Conservation (phyloP, 768 basidiomycete genomes). For the Rossbeevera mucosa region DNA sequence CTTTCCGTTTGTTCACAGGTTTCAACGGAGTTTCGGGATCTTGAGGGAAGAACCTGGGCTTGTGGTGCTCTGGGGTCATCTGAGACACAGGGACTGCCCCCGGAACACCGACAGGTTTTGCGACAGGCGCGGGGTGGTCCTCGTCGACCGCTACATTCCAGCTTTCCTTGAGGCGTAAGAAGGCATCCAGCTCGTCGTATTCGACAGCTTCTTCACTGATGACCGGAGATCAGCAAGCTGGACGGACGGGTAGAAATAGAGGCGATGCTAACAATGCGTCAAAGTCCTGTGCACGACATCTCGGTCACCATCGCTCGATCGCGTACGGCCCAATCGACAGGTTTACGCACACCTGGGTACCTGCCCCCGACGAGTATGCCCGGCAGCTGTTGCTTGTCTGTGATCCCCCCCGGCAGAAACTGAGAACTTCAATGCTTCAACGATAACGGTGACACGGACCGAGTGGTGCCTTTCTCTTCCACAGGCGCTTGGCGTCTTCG, state of each 20-base stretch:
- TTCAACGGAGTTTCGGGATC: constrained; percentile 43
- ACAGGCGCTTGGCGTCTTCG: constrained; percentile 70
- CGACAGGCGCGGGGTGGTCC: constrained; percentile 49
- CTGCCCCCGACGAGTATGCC: constrained; percentile 76
- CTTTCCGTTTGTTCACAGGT: constrained; percentile 54
- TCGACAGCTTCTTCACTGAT: constrained; percentile 82
- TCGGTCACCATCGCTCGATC: constrained; percentile 6
- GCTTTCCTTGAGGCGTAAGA: constrained; percentile 67
- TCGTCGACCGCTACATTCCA: constrained; percentile 60
- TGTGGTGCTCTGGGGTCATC: constrained; percentile 77
- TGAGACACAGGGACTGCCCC: constrained; percentile 70
- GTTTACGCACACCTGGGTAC: constrained; percentile 65
- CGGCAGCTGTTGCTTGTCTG: constrained; percentile 81
- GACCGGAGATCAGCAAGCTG: constrained; percentile 6
- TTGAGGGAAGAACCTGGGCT: constrained; percentile 48
- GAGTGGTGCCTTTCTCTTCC: constrained; percentile 75
- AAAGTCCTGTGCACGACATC: constrained; percentile 47
- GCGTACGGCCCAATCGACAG: not conserved
- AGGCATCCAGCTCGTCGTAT: constrained; percentile 62
- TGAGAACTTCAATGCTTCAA: not conserved
- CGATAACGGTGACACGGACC: constrained; percentile 35
- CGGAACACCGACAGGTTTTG: constrained; percentile 72
- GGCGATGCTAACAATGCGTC: constrained; percentile 58
- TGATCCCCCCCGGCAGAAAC: not conserved
- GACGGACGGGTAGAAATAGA: not conserved